Conservation (phyloP, 805 yeast genomes). For the Grigorovia humatica region DNA sequence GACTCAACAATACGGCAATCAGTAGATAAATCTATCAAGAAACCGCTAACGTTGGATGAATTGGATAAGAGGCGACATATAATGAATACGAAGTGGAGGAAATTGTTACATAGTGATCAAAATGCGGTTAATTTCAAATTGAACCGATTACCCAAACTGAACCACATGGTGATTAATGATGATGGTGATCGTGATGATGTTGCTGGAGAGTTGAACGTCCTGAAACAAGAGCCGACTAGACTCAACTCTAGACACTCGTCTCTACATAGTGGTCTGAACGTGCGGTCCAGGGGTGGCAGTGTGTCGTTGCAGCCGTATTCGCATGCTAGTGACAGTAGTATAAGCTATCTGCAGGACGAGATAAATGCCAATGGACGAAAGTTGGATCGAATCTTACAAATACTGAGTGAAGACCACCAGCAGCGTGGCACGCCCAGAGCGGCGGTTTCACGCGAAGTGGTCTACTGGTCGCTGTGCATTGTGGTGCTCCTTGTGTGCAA, state of each 20-base stretch:
- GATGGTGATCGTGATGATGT: not conserved
- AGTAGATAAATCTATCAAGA: not conserved
- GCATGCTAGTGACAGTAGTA: not conserved
- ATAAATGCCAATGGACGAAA: constrained; percentile 14
- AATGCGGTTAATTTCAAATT: not conserved
- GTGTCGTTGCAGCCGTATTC: not conserved
- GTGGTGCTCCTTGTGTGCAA: constrained; percentile 21
- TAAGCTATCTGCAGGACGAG: constrained; percentile 11
- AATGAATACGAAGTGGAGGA: constrained; percentile 12
- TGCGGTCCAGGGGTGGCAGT: not conserved
- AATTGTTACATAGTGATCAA: constrained; percentile 2
- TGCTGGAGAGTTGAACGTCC: not conserved
- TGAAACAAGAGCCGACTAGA: not conserved
- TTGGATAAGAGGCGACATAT: constrained; percentile 7
- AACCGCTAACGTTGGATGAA: constrained; percentile 1
- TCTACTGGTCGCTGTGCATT: constrained; percentile 25
- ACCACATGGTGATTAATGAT: too few species aligned
- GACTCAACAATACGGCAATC: not conserved
- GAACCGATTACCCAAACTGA: not conserved
- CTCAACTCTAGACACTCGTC: not conserved
- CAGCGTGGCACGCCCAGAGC: too few species aligned
- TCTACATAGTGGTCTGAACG: not conserved
- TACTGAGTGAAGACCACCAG: constrained; percentile 1
- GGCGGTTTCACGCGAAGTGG: constrained; percentile 1
- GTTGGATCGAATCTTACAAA: constrained; percentile 18